Percentiles rank a stretch among this genome's conserved stretches.
Conservation (phyloP, 345 rosid species). For the Isatis tinctoria region DNA sequence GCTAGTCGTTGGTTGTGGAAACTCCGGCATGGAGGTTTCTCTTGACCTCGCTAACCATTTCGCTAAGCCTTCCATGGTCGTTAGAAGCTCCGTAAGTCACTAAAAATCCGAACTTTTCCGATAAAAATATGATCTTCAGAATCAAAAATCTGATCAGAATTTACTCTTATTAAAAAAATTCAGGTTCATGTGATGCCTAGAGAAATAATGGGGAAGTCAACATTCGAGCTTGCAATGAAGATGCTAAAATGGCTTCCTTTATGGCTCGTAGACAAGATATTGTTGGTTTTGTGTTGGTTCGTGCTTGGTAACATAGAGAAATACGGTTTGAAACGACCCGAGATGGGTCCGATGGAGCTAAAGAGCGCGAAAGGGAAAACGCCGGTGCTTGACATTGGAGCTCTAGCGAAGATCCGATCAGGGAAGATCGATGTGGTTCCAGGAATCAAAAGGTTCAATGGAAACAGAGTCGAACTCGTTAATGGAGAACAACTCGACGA, state of each 20-base stretch:
- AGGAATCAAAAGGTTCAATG: constrained; percentile 54
- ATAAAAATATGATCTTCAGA: neutral
- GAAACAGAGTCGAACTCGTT: constrained; percentile 52
- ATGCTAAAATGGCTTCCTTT: constrained; percentile 69
- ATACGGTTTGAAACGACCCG: constrained; percentile 63
- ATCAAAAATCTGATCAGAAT: neutral
- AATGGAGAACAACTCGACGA: constrained; percentile 50
- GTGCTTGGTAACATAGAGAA: constrained; percentile 53
- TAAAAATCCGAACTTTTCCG: neutral
- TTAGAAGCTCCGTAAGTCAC: constrained; percentile 80
- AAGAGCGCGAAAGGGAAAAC: constrained; percentile 64
- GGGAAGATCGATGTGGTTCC: constrained; percentile 72
- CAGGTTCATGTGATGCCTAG: constrained; percentile 71
- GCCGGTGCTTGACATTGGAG: constrained; percentile 80
- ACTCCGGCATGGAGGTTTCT: constrained; percentile 96
- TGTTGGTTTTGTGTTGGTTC: constrained; percentile 51
- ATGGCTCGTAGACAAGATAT: constrained; percentile 67
- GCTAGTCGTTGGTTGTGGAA: constrained; percentile 89
- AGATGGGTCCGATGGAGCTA: constrained; percentile 61
- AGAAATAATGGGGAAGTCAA: constrained; percentile 57
- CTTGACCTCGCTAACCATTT: constrained; percentile 76
- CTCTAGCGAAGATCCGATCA: constrained; percentile 58
- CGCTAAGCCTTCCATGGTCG: constrained; percentile 75
- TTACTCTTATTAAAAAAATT: neutral
- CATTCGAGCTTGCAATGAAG: constrained; percentile 53